A percentile compares a stretch with the other conserved stretches of the same genome.
Evolutionary conservation across 768 basidiomycete genomes (phyloP).

Genomic region (Suillus luteus): DNA sequence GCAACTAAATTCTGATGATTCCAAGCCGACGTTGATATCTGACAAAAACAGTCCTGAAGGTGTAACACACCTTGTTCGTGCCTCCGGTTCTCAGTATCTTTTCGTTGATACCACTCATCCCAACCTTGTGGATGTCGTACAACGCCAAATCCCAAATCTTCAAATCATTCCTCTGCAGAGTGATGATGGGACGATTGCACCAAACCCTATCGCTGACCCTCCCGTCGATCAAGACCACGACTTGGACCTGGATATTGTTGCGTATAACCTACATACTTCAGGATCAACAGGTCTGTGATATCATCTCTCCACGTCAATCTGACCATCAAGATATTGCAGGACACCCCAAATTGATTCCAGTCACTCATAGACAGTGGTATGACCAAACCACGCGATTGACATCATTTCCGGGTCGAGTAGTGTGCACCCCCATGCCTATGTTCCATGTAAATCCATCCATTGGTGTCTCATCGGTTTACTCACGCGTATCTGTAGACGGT

Average conservation of each 20-base stretch:
- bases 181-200: neutral
- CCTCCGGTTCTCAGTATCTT: neutral
- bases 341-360: neutral
- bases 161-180: neutral
- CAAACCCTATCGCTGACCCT: neutral
- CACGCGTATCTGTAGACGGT: neutral
- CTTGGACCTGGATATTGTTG: neutral
- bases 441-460: neutral
- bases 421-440: neutral
- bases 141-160: neutral
- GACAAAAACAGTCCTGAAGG: neutral
- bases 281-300: neutral
- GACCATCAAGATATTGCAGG: neutral
- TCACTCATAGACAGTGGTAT: neutral
- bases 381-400: neutral
- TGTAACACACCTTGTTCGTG: neutral
- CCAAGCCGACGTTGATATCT: neutral
- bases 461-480: neutral
- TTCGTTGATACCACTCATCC: neutral
- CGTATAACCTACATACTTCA: neutral
- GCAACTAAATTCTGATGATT: neutral
- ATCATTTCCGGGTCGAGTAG: neutral
- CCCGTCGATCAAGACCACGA: neutral
- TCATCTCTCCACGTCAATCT: neutral
- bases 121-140: neutral